Conservation (phyloP, 768 basidiomycete genomes). For the Termitomyces sp. region DNA sequence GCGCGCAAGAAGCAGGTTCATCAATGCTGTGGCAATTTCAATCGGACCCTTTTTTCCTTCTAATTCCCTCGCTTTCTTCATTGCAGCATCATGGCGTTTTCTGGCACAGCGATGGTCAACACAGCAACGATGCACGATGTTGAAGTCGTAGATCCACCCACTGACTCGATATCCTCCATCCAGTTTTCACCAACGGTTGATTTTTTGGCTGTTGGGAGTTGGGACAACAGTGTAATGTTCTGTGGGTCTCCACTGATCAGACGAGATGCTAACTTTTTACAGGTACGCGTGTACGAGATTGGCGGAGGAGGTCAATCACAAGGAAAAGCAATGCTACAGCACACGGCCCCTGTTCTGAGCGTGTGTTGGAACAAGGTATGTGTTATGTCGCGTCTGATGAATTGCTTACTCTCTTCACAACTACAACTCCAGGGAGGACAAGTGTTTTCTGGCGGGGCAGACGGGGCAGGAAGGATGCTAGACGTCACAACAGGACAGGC, state of each 20-base stretch:
- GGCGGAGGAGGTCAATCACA: constrained; percentile 74
- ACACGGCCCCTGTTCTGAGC: constrained; percentile 86
- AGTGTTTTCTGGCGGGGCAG: constrained; percentile 88
- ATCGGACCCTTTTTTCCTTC: not conserved
- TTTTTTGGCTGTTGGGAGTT: constrained; percentile 87
- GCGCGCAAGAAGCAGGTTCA: not conserved
- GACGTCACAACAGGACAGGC: constrained; percentile 82
- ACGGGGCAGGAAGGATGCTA: constrained; percentile 90
- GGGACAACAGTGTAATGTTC: constrained; percentile 81
- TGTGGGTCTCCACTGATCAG: not conserved
- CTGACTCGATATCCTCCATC: constrained; percentile 83
- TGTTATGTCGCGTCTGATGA: constrained; percentile 5
- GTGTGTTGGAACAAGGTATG: constrained; percentile 88
- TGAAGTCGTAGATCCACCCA: constrained; percentile 74
- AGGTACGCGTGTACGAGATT: constrained; percentile 95
- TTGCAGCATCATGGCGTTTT: not conserved
- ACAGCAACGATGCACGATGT: constrained; percentile 53
- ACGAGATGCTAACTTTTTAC: not conserved
- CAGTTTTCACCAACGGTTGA: constrained; percentile 81
- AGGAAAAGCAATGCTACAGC: constrained; percentile 86
- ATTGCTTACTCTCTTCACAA: not conserved
- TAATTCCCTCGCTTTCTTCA: not conserved
- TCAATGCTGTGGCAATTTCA: not conserved
- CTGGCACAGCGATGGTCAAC: not conserved
- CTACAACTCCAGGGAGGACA: constrained; percentile 68